These are phyloP conservation scores for Aspergillus pseudotamarii DNA, from an alignment of 2,329 filamentous ascomycete species.

Conservation along the genomic window DNA sequence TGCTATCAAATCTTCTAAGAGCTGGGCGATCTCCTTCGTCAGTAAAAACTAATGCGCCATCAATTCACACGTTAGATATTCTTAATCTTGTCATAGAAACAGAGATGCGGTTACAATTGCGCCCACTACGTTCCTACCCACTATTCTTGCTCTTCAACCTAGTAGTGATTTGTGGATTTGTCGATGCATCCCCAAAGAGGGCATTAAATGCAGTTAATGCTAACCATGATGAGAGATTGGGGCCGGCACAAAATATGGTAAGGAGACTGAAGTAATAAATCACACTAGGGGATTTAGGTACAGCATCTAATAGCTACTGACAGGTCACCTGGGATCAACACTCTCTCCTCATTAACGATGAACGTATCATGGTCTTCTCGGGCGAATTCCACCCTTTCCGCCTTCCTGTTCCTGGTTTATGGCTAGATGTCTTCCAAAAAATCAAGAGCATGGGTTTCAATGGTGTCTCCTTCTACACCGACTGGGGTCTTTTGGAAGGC, in stretches of 20 bases:
- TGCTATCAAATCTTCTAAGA: not conserved
- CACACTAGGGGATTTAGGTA: not conserved
- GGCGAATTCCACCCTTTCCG: slow-evolving; percentile 72
- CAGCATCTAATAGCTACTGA: not conserved
- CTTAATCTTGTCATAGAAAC: not conserved
- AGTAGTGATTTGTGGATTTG: not conserved
- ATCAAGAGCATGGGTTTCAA: slow-evolving; percentile 77
- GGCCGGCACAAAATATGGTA: not conserved
- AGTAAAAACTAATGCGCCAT: not conserved
- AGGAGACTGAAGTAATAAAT: not conserved
- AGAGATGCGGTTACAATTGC: not conserved
- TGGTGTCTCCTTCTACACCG: slow-evolving; percentile 66
- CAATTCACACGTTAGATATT: not conserved
- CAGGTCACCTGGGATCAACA: slow-evolving; percentile 8
- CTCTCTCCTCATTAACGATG: slow-evolving; percentile 56
- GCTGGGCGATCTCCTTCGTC: not conserved
- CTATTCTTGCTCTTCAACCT: not conserved
- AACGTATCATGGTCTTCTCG: slow-evolving; percentile 69
- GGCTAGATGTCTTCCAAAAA: slow-evolving; percentile 77
- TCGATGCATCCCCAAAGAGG: not conserved
- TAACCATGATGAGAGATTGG: not conserved
- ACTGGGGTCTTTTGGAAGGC: slow-evolving; percentile 54
- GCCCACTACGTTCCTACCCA: not conserved
- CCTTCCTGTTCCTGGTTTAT: slow-evolving; percentile 62
- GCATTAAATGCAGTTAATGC: not conserved